Evolutionary conservation across 1,284 basidiomycete species (phyloP), one percentile per base, ranked within the genome.

Genomic region (Cryptococcus sp.): DNA sequence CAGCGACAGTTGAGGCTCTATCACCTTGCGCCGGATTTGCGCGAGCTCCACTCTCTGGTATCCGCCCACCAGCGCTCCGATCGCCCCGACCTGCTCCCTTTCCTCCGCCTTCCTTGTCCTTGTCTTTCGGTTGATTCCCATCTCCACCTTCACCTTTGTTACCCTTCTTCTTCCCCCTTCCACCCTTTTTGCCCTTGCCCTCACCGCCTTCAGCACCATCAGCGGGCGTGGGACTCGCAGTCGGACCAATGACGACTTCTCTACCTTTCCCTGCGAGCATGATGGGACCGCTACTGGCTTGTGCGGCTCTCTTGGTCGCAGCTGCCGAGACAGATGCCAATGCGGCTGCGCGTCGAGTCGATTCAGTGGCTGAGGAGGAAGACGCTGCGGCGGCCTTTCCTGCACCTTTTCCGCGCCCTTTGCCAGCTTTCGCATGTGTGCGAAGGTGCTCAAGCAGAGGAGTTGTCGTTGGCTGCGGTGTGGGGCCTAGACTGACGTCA

Each of bases 391-490:
- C 60, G 31, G 62, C 50, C 55, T 59, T 64, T 56, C 46, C 62
- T 59, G 27, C 39, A 31, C 46, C 52, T 17, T 65, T 63, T 56
- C 47, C 45, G 48, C 52, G 86, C 80, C 62, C 87, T 50, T 63
- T 87, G 61, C 87, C 87, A 68, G 85, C 88, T 70, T 89, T 88
- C 10, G 50, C 51, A 67, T 85, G 83, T 0, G 87, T 87, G 47
- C 75, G 90, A 55, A 96, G 84, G 2, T 91, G 90, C 68, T 93
- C 91, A 38, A 96, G 84, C 23, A 95, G 83, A 0, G 93, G 93
- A 0, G 93, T 95, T 0, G 88, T 88, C 59, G 87, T 91, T 0
- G 90, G 71, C 56, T 68, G 70, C 6, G 68, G 40, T 3, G 53
- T 38, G 1, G 70, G 61, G 3, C 57, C 71, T 71, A 63, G 16